phyloP scores from a whole-genome alignment of 225 moss, liverwort and hornwort genomes.

The Ulota crispa region DNA sequence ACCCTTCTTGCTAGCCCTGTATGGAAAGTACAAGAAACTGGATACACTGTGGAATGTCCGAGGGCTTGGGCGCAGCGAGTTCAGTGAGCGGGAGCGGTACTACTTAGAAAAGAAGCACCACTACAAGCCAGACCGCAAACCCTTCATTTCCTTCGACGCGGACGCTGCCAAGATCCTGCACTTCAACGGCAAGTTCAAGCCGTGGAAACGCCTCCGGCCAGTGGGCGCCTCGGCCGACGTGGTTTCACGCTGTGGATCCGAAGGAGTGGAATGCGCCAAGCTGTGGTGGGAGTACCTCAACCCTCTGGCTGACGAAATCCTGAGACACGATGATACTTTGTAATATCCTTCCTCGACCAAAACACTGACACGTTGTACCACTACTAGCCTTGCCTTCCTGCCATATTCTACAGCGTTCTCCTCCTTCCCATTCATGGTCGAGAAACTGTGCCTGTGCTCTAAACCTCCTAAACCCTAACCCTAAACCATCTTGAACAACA shows the following conservation, averaged over 20 bases:
- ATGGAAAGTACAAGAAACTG: conserved; percentile 67
- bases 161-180: conserved; percentile 83
- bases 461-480: no score
- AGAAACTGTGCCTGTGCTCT: no score
- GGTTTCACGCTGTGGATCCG: conserved; percentile 67
- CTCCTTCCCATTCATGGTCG: neutral
- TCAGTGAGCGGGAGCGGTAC: conserved; percentile 67
- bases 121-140: conserved; percentile 51
- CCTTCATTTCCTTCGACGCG: conserved; percentile 66
- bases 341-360: conserved; percentile 1
- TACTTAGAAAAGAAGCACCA: conserved; percentile 41
- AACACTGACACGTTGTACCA: neutral
- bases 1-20: conserved; percentile 77
- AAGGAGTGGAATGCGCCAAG: conserved; percentile 65
- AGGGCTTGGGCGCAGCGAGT: conserved; percentile 73
- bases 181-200: conserved; percentile 88
- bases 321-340: conserved; percentile 49
- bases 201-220: conserved; percentile 70
- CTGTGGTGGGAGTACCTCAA: conserved; percentile 92
- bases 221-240: conserved; percentile 36
- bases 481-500: neutral
- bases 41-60: conserved; percentile 66
- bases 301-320: conserved; percentile 49
- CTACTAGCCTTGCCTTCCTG: neutral
- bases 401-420: neutral